Evolutionary conservation across 2,329 filamentous ascomycete species (phyloP), one percentile per base, ranked within the genome.

Genomic region (Xylariaceae sp.): DNA sequence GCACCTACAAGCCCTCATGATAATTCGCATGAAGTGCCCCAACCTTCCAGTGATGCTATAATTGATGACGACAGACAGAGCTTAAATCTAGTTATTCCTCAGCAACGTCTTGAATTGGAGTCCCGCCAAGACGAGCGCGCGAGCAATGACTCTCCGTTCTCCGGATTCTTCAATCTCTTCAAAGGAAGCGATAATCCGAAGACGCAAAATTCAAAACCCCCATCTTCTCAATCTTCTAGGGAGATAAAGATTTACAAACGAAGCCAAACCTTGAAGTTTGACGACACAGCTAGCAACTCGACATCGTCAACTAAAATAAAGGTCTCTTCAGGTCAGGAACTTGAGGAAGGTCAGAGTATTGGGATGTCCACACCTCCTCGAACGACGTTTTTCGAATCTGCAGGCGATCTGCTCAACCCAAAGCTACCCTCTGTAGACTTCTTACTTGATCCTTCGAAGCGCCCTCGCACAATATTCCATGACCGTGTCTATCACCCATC

Each of bases 331-430:
- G 80, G 80, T 2, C 72, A 77, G 7, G 79, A 81, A 56, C 63
- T 76, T 15, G 70, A 71, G 2, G 72, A 74, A 15, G 75, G 75
- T 9, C 55, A 62, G 21, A 60, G 66, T 2, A 71, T 76, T 39
- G 73, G 69, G 10, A 70, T 87, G 51, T 76, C 81, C 49, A 86
- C 89, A 7, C 94, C 94, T 3, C 94, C 94, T 0, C 87, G 84
- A 63, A 97, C 94, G 0, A 95, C 89, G 0, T 88, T 99, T 58
- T 95, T 99, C 56, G 94, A 99, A 72, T 92, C 92, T 4, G 94
- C 94, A 0, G 89, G 91, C 10, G 92, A 99, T 69, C 75, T 99
- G 2, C 80, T 99, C 39, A 95, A 92, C 68, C 94, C 94, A 5
- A 92, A 91, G 45, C 73, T 97, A 32, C 92, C 94, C 15, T 81